Evolutionary conservation across 495 filamentous ascomycete species (phyloP), one percentile per base, ranked within the genome.

Genomic region (Penicillium paradoxum): DNA sequence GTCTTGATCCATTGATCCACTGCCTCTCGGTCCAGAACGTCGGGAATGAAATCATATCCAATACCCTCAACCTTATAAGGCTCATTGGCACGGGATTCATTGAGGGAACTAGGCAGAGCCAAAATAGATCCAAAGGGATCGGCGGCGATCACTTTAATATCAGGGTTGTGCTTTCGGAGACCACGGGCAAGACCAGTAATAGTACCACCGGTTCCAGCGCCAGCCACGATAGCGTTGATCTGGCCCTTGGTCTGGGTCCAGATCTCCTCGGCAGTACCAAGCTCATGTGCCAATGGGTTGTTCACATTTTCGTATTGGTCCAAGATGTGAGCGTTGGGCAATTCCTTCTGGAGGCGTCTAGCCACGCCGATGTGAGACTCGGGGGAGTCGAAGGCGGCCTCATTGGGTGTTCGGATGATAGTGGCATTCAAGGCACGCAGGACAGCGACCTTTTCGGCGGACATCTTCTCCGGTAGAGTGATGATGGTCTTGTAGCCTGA

Each of bases 1-100:
- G 93, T 97, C 79, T 99, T 99, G 70, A 96, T 95, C 93, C 93
- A 99, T 58, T 85, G 85, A 66, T 96, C 85, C n/a, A 99, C 88
- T 19, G 78, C 66, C 8, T 83, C 66, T 55, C 85, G 89, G 59
- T 95, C 86, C 21, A 99, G 79, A 0, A 99, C 93, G 33, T 96
- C 87, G 5, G 93, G 93, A 47, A 97, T 87, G 64, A 99, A 99
- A 64, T 99, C 93, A 64, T 99, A 99, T 19, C 93, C 93, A 63
- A 99, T 97, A 18, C 93, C 93, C 73, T 99, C 93, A 0, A 99
- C 93, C 73, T 97, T 97, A 66, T 99, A 99, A 5, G 87, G 77
- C 57, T 88, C 85, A 64, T 96, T 89, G 29, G 78, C 81, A 56
- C 86, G 79, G 51, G 86, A 83, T 41, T 86, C 78, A 59, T 99